These are phyloP conservation scores for Ramaria sp. DNA, from an alignment of 768 basidiomycete species.

Conservation along the genomic window DNA sequence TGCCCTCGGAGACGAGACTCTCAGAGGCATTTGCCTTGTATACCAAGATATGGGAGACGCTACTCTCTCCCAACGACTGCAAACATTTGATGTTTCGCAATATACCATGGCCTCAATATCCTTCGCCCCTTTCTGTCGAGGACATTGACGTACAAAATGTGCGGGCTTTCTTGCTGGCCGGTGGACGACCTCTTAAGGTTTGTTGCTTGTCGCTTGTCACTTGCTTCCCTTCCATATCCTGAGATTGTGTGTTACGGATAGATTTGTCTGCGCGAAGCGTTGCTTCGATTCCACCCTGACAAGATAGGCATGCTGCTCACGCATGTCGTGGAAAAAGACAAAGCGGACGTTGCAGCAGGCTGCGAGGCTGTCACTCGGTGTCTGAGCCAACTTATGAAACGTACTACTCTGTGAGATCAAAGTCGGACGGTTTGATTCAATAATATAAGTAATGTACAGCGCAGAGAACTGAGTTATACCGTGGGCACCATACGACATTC, in stretches of 20 bases:
- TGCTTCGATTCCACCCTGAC: constrained; percentile 64
- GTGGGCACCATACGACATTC: no score
- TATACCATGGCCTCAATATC: constrained; percentile 62
- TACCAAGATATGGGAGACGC: constrained; percentile 19
- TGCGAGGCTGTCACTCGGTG: constrained; percentile 4
- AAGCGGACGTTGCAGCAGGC: constrained; percentile 11
- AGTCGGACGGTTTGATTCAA: background rate
- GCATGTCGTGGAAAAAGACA: constrained; percentile 34
- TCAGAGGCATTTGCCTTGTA: background rate
- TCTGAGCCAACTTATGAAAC: background rate
- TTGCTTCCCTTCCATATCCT: background rate
- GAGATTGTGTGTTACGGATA: constrained; percentile 22
- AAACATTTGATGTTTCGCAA: constrained; percentile 31
- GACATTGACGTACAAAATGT: constrained; percentile 29
- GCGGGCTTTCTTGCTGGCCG: background rate
- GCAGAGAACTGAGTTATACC: no score
- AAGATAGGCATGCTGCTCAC: constrained; percentile 39
- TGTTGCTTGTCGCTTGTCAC: background rate
- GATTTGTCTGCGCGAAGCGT: constrained; percentile 45
- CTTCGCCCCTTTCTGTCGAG: constrained; percentile 28
- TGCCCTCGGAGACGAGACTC: background rate
- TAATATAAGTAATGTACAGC: no score
- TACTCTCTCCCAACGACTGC: constrained; percentile 18
- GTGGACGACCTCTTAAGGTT: background rate
- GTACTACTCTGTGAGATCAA: background rate